Conservation (phyloP, 2,329 filamentous ascomycete genomes). For the Exserohilum turcica region DNA sequence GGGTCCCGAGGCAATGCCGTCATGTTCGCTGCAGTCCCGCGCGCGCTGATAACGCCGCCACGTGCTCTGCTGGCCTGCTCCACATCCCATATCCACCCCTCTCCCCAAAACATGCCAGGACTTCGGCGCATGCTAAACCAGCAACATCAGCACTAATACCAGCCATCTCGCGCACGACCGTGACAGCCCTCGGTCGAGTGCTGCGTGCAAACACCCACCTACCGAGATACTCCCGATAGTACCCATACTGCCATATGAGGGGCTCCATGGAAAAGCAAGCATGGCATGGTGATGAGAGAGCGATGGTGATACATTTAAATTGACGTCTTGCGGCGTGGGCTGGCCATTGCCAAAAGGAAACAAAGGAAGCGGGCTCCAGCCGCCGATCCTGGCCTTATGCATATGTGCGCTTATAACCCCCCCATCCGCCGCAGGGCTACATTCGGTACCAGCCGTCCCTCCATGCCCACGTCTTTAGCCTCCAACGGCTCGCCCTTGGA, state of each 20-base stretch:
- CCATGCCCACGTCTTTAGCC: slow-evolving; percentile 46
- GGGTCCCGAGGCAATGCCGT: slow-evolving; percentile 23
- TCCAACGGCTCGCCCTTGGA: slow-evolving; percentile 52
- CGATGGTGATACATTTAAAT: too few relatives aligned
- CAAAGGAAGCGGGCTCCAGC: neutral
- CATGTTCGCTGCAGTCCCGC: slow-evolving; percentile 7
- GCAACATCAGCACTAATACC: too few relatives aligned
- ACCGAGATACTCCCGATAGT: too few relatives aligned
- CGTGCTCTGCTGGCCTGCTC: slow-evolving; percentile 12
- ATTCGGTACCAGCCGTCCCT: slow-evolving; percentile 49
- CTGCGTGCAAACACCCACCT: neutral
- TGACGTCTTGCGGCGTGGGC: too few relatives aligned
- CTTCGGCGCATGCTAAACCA: too few relatives aligned
- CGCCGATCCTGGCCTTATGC: neutral
- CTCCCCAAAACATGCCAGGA: too few relatives aligned
- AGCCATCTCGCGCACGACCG: too few relatives aligned
- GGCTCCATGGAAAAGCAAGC: slow-evolving; percentile 44
- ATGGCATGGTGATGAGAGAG: slow-evolving; percentile 45
- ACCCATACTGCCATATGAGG: neutral
- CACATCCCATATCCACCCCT: neutral
- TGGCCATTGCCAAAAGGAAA: too few relatives aligned
- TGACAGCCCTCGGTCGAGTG: neutral
- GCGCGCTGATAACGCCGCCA: slow-evolving; percentile 21
- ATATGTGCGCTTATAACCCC: slow-evolving; percentile 23
- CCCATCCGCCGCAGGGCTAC: slow-evolving; percentile 49